Evolutionary conservation across 495 filamentous ascomycete genomes (phyloP), one percentile per base, ranked within the genome.

Genomic region (Viridothelium virens): DNA sequence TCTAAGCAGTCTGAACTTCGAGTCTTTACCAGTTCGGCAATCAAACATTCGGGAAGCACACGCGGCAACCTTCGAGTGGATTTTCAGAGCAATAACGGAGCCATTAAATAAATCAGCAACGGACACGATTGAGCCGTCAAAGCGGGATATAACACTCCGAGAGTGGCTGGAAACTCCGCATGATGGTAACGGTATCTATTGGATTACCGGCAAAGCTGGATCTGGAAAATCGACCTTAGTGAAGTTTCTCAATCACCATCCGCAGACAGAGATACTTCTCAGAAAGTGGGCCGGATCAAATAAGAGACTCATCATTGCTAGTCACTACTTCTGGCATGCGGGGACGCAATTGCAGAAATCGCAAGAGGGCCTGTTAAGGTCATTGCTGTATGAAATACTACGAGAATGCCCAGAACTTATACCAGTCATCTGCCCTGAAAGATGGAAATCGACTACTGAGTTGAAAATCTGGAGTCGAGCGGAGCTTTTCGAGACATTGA

Each of bases 311-410:
- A 63, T 77, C 16, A 71, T 70, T 59, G 72, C 73, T 3, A 65
- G 65, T 31, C 78, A 76, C 65, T 82, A 77, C 68, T 78, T 81
- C 68, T 81, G 79, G 71, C 72, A 76, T 63, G 69, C 71, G 5
- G 80, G 79, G 1, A 76, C 67, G 7, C 61, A 44, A 12, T 68
- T 79, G 31, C 79, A 82, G 50, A 80, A 75, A 59, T 77, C 77
- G 0, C 74, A 77, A 65, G 67, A 74, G 47, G 80, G 80, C 2
- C 71, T 82, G 11, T 62, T 80, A 1, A 69, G 76, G 5, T 73
- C 74, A 10, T 56, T 80, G 2, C 62, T 82, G 2, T 77, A 73
- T 64, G 71, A 79, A 64, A 70, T 82, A 38, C 68, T 83, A 14
- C 5, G 44, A 0, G 31, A 65, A 47, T 66, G 39, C 46, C 70